Base-by-base conservation (phyloP, 768 basidiomycete species). In the Leccinum obscurum region DNA sequence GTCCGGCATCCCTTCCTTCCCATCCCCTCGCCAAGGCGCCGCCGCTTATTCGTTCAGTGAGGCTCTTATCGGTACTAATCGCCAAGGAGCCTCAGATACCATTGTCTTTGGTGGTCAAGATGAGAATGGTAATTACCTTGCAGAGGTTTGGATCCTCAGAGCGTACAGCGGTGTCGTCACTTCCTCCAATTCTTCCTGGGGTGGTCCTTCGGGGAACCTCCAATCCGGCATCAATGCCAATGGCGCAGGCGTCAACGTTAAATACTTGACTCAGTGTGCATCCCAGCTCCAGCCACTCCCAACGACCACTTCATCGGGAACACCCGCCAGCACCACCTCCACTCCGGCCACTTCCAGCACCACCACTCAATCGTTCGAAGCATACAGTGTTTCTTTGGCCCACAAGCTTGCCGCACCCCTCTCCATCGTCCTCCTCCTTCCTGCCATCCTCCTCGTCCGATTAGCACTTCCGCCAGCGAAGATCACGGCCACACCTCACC, bases 101-200 rank as follows among this genome's bases (percentile, higher is more conserved):
- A 80, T 93, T 50, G 83, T 93, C 10, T 93, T 91, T 63, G 92
- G 92, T 35, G 92, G 92, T 44, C 81, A 82, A 64, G 89, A 91
- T 69, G 76, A 78, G 49, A 70, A 76, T 57, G 91, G 91, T 14
- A 83, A 77, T 26, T 86, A 89, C 68, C 77, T 92, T 4, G 81
- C 85, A 44, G 92, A 93, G 58, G 68, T 93, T 11, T 93, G 92
- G 92, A 70, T 93, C 8, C 78, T 93, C 61, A 79, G 92, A 56
- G 83, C 89, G 4, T 93, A 92, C 72, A 79, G 81, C 61, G 87
- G 79, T n/a, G 72, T 80, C 34, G 68, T 90, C 57, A 81, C 81
- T n/a, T 63, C 80, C n/a, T 80, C 85, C 2, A 77, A 79, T 54
- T 72, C 80, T 58, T 74, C 73, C 7, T 91, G 88, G 89, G 87